These are phyloP conservation scores for Gillenia trifoliata DNA, from an alignment of 306 rosid species.

Conservation along the genomic window DNA sequence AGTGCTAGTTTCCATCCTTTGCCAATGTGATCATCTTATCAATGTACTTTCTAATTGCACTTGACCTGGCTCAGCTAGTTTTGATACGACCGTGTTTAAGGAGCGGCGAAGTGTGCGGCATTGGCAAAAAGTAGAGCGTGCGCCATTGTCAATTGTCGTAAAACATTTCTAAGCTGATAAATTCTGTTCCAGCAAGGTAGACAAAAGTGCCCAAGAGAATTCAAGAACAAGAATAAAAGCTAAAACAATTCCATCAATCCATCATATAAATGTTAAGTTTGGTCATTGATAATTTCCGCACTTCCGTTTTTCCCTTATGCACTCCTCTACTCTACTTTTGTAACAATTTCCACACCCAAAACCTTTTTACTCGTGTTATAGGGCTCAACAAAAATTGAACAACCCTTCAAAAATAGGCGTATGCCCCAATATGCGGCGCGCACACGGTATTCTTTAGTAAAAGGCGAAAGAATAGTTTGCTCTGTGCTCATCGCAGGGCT, in stretches of 20 bases:
- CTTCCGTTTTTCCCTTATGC: too few species aligned
- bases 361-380: too few species aligned
- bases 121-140: constrained; percentile 71
- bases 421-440: constrained; percentile 10
- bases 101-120: too few species aligned
- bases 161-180: too few species aligned
- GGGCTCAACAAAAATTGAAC: too few species aligned
- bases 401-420: too few species aligned
- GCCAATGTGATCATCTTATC: constrained; percentile 92
- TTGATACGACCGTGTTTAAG: constrained; percentile 83
- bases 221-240: not conserved
- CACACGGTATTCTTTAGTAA: constrained; percentile 68
- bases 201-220: too few species aligned
- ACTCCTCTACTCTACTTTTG: too few species aligned
- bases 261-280: too few species aligned
- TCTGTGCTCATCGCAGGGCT: constrained; percentile 27
- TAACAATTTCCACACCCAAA: too few species aligned
- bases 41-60: constrained; percentile 73
- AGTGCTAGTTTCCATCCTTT: constrained; percentile 84
- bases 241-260: not conserved
- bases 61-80: constrained; percentile 78
- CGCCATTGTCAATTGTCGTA: constrained; percentile 52
- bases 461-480: constrained; percentile 69
- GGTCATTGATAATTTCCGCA: too few species aligned
- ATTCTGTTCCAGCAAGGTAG: too few species aligned